Base-by-base conservation (phyloP, 2,329 filamentous ascomycete species). In the Fusarium armeniacum region DNA sequence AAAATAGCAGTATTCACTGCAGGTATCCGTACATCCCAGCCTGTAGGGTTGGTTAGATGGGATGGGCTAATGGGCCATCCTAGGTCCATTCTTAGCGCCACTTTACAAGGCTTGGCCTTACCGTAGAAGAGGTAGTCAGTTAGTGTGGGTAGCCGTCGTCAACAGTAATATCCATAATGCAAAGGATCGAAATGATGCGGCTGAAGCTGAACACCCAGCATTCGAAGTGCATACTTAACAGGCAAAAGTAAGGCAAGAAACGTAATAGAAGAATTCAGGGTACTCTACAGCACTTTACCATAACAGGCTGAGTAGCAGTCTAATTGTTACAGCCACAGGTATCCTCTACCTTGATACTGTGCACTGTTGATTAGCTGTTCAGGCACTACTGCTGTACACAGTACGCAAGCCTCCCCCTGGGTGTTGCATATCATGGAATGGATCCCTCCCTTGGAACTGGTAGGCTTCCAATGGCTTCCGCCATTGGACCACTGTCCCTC, bases 341-440 rank as follows among this genome's bases (percentile, higher is more conserved):
- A 47, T 32, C 28, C 32, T 13, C 13, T 35, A 33, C 15, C 26
- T 26, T 26, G 26, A 26, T 26, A 26, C 24, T 7, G 26, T 26
- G 9, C 22, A 49, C 46, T 24, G 6, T 16, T 28, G 22, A 36
- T 32, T 24, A 24, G 22, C 12, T 38, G 36, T 20, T 38, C 36
- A 24, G 22, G 40, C 24, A 24, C 40, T 41, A 24, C 40, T 11
- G 24, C 40, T 28, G 28, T 38, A 38, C n/a, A 6, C 12, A 33
- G 36, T 22, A 46, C 38, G 51, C 36, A 60, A 60, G 58, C 51
- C 49, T 53, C 56, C 63, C 62, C 60, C 63, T 60, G 63, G 53
- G 60, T 60, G 50, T 53, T 32, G 36, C 41, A 63, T 36, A 30
- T 49, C 41, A 55, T 4, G 4, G 24, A 7, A 26, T 26, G 24